phyloP scores from a whole-genome alignment of 495 filamentous ascomycete genomes.

The Lindgomyces ingoldianus region DNA sequence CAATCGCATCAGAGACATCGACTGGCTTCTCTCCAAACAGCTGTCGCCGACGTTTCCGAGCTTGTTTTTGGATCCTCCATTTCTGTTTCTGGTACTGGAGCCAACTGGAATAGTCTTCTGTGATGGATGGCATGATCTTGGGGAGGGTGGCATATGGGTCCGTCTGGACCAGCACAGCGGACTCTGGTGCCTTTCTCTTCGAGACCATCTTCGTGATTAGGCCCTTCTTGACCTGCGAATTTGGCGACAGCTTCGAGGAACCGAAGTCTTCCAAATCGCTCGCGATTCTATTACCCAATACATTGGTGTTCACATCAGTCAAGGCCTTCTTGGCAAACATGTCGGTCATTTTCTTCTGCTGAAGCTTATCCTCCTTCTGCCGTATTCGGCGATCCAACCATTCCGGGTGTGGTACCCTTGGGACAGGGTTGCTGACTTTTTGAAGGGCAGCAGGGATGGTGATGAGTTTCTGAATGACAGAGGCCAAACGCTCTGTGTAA shows the following conservation, averaged over 20 bases:
- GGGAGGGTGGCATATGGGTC: constrained; percentile 87
- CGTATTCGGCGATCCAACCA: constrained; percentile 94
- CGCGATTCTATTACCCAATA: constrained; percentile 60
- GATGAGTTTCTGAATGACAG: constrained; percentile 97
- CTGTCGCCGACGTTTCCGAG: constrained; percentile 81
- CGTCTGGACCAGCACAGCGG: constrained; percentile 51
- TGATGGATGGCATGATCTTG: constrained; percentile 79
- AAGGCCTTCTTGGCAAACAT: constrained; percentile 76
- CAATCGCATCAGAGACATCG: constrained; percentile 69
- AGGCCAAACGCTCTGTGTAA: constrained; percentile 90
- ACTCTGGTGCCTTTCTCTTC: constrained; percentile 81
- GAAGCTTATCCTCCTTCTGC: constrained; percentile 92
- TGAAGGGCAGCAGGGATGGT: constrained; percentile 97
- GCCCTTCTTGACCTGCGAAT: constrained; percentile 58
- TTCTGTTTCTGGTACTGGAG: constrained; percentile 96
- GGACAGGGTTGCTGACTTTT: constrained; percentile 91
- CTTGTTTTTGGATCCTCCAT: constrained; percentile 97
- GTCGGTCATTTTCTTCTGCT: constrained; percentile 98
- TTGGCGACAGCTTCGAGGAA: constrained; percentile 61
- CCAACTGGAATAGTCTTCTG: constrained; percentile 85
- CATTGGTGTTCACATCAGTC: constrained; percentile 70
- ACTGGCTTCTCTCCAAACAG: constrained; percentile 85
- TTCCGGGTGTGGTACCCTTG: constrained; percentile 89
- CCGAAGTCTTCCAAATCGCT: constrained; percentile 86
- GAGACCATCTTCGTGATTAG: constrained; percentile 64